These are phyloP conservation scores for Scolecobasidium constrictum DNA, from an alignment of 2,329 filamentous ascomycete genomes.

Conservation along the genomic window DNA sequence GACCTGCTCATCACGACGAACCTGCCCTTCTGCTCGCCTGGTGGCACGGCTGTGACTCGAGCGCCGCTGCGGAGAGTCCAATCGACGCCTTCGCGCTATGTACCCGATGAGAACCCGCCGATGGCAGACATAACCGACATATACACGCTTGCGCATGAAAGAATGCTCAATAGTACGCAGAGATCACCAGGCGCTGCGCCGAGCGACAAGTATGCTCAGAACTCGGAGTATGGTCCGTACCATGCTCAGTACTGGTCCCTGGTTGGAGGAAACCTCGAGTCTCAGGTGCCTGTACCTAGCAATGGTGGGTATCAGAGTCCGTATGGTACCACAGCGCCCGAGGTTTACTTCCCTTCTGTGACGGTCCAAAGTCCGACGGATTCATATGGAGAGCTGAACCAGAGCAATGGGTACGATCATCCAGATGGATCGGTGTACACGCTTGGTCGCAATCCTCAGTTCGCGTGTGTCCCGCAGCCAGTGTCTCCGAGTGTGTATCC, in stretches of 20 bases:
- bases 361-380: neutral
- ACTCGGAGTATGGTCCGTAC: constrained; percentile 8
- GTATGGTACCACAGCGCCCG: constrained; percentile 5
- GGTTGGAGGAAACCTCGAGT: constrained; percentile 1
- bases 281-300: constrained; percentile 1
- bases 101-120: neutral
- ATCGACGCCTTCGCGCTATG: neutral
- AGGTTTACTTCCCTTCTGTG: constrained; percentile 2
- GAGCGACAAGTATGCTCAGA: constrained; percentile 5
- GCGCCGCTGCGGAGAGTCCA: neutral
- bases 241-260: constrained; percentile 10
- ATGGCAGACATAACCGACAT: constrained; percentile 8
- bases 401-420: constrained; percentile 1
- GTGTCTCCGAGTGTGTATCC: constrained; percentile 8
- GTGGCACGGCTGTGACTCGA: constrained; percentile 1
- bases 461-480: neutral
- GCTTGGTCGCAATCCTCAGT: constrained; percentile 1
- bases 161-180: constrained; percentile 3
- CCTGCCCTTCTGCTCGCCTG: constrained; percentile 3
- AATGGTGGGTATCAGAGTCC: constrained; percentile 9
- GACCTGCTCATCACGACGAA: constrained; percentile 3
- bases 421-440: constrained; percentile 1
- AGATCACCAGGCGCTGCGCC: constrained; percentile 1
- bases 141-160: constrained; percentile 4
- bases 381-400: constrained; percentile 1